Evolutionary conservation across 176 grass and related monocot species (phyloP), one percentile per base, ranked within the genome.

Genomic region (Poa pratensis): DNA sequence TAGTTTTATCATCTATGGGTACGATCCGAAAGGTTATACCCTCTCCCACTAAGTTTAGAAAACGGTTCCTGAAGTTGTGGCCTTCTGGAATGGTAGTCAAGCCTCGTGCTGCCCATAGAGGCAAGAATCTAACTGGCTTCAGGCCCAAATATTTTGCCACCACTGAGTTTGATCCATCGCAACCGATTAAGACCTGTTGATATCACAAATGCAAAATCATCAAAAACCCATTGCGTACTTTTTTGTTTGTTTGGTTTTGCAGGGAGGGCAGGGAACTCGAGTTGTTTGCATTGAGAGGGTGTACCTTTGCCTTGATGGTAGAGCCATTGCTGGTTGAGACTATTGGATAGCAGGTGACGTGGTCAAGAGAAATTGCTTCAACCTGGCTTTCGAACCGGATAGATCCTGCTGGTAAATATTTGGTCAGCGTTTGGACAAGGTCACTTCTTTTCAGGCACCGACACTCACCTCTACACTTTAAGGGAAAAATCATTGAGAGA

Each of bases 111-210:
- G 23, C 59, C 59, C 59, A 62, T 22, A 62, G 24, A 27, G 59
- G 59, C 59, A 62, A 4, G 59, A 13, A 62, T 2, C 59, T 62
- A 11, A 78, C 28, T 3, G 20, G 63, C 9, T 76, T 43, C 16
- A 89, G 13, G 14, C 83, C 73, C 14, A 89, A 1, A 8, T 70
- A 83, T 5, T 79, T 92, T 3, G 83, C 90, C n/a, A 89, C 59
- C 39, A 89, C 63, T 10, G 90, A 92, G n/a, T 92, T 83, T 20
- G 74, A 74, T 22, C 90, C 90, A 19, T 86, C 86, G 24, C 90
- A 92, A 0, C 86, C 90, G 19, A 92, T 89, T 42, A 92, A 7
- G 17, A 86, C 80, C 86, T 42, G 7, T 42, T 42, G 40, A 42
- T 42, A 42, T 42, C 40, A 42, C 40, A 39, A 39, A 39, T 6